Percentiles rank a stretch among this genome's conserved stretches.
These are phyloP conservation scores for Singerocomus inundabilis DNA, from an alignment of 1,284 basidiomycete genomes.

Conservation along the genomic window DNA sequence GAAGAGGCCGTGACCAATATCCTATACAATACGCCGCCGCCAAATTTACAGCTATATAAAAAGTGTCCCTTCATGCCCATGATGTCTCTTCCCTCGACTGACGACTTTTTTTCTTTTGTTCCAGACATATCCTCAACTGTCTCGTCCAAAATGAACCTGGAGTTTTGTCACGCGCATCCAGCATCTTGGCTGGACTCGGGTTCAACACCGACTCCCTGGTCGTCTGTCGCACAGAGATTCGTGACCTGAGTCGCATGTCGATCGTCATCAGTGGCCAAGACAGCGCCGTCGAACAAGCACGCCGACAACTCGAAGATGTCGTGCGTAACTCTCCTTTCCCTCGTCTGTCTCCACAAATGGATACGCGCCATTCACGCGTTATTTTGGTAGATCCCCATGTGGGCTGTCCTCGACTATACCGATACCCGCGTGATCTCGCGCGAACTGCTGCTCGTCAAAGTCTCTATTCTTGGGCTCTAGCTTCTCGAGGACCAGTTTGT, in stretches of 20 bases:
- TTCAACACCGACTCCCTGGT: conserved; percentile 99
- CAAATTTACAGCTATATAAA: conserved; percentile 91
- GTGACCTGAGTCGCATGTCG: conserved; percentile 97
- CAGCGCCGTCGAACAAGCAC: conserved; percentile 95
- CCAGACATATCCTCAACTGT: conserved; percentile 95
- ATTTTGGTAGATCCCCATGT: conserved; percentile 86
- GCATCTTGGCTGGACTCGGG: conserved; percentile 94
- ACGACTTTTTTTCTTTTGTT: no score
- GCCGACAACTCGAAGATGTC: conserved; percentile 90
- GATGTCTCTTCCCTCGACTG: no score
- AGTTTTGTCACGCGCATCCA: conserved; percentile 95
- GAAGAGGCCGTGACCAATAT: conserved; percentile 97
- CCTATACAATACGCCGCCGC: conserved; percentile 93
- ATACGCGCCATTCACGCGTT: conserved; percentile 3
- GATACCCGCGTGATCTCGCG: conserved; percentile 86
- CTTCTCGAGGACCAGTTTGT: conserved; percentile 89
- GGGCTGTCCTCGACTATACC: conserved; percentile 97
- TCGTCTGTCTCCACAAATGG: neutral
- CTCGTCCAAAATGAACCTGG: conserved; percentile 99
- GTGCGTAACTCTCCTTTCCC: conserved; percentile 49
- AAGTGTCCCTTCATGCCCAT: no score
- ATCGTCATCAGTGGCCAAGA: conserved; percentile 97
- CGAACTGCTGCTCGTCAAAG: conserved; percentile 86
- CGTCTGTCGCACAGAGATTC: conserved; percentile 97
- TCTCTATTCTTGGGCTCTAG: conserved; percentile 96